Conservation (phyloP, 1,139 yeast genomes). For the Yarrowia galli region DNA sequence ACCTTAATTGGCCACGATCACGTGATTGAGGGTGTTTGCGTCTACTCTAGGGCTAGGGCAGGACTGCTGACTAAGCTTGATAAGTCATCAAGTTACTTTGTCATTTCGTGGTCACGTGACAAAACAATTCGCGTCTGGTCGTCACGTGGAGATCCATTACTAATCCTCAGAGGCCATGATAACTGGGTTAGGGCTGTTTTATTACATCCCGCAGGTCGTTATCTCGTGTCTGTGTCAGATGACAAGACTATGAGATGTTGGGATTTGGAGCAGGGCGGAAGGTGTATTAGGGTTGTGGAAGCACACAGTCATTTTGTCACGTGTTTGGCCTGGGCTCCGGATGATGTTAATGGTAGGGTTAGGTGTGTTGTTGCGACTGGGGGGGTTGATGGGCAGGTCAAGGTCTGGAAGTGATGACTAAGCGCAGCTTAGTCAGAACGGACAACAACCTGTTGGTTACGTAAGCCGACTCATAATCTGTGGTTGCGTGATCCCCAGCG, state of each 20-base stretch:
- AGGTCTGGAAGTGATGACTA: slow-evolving; percentile 65
- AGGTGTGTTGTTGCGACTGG: slow-evolving; percentile 72
- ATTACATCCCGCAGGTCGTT: slow-evolving; percentile 79
- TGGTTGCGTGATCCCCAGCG: no score
- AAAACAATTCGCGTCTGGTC: slow-evolving; percentile 79
- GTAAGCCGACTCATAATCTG: no score
- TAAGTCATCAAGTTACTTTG: slow-evolving; percentile 44
- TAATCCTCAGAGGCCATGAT: slow-evolving; percentile 71
- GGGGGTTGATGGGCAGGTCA: slow-evolving; percentile 80
- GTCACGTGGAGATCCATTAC: slow-evolving; percentile 68
- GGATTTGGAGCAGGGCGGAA: slow-evolving; percentile 69
- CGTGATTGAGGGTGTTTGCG: slow-evolving; percentile 71
- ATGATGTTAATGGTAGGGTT: slow-evolving; percentile 42
- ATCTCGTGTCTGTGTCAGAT: slow-evolving; percentile 76
- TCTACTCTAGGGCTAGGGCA: neutral
- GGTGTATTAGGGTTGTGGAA: slow-evolving; percentile 60
- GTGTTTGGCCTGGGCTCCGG: slow-evolving; percentile 65
- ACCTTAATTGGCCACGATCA: slow-evolving; percentile 80
- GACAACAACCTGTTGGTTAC: neutral
- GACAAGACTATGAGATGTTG: slow-evolving; percentile 80
- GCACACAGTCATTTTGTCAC: slow-evolving; percentile 82
- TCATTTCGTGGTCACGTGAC: slow-evolving; percentile 85
- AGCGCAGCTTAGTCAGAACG: neutral
- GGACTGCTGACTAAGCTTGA: slow-evolving; percentile 15
- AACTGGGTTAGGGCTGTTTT: slow-evolving; percentile 83